Conservation (phyloP, 345 rosid species). For the Nasturtium officinale region DNA sequence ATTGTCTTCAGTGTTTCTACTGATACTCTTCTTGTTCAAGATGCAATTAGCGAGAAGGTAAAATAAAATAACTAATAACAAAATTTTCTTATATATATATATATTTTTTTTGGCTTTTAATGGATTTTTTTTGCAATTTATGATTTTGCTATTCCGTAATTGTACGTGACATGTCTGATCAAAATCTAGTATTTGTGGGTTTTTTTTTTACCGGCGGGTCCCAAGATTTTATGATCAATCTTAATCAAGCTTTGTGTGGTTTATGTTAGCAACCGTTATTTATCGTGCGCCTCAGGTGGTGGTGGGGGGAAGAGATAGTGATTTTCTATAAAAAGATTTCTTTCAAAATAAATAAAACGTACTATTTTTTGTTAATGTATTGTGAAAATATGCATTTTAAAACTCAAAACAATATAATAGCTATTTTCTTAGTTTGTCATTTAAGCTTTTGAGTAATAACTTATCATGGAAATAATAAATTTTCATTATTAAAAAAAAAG, state of each 20-base stretch:
- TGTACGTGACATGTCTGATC: slow-evolving; percentile 21
- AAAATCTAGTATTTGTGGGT: slow-evolving; percentile 26
- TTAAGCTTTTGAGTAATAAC: no score
- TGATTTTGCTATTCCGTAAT: slow-evolving; percentile 19
- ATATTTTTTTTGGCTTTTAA: background rate
- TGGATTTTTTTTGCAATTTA: background rate
- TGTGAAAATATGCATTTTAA: no score
- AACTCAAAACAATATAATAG: no score
- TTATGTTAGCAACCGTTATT: slow-evolving; percentile 30
- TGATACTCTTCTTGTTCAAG: slow-evolving; percentile 98
- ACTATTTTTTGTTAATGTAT: no score
- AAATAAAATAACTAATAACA: background rate
- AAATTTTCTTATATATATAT: no score
- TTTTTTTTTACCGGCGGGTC: slow-evolving; percentile 49
- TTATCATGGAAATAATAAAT: no score
- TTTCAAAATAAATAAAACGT: no score
- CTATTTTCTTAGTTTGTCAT: no score
- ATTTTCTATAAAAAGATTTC: no score
- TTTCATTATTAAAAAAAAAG: no score
- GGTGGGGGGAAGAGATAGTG: no score
- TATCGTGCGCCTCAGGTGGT: slow-evolving; percentile 33
- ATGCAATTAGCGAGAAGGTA: slow-evolving; percentile 99
- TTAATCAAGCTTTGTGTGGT: slow-evolving; percentile 26
- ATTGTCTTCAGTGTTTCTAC: slow-evolving; percentile 98
- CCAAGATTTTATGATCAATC: slow-evolving; percentile 43